Evolutionary conservation across 2,329 filamentous ascomycete species (phyloP).

Genomic region (Pseudopithomyces chartarum): DNA sequence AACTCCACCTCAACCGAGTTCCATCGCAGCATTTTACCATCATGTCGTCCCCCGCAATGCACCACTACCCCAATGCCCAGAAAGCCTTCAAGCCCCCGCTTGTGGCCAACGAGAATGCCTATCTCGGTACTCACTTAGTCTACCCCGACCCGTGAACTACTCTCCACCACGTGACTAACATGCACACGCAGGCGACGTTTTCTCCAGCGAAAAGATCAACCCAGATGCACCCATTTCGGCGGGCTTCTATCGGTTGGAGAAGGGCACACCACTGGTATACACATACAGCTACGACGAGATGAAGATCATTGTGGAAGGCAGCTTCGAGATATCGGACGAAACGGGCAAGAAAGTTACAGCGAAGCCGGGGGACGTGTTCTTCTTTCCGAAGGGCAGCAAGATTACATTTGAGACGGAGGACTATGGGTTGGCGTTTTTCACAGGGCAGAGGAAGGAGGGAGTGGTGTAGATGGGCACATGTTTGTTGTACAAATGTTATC

Average conservation of each 20-base stretch:
- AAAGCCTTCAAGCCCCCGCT: slow-evolving; percentile 66
- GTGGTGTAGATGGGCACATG: slow-evolving; percentile 18
- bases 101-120: slow-evolving; percentile 71
- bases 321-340: slow-evolving; percentile 68
- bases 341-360: slow-evolving; percentile 65
- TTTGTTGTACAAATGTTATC: too few relatives aligned
- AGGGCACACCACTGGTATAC: slow-evolving; percentile 70
- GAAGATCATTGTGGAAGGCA: slow-evolving; percentile 73
- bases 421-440: slow-evolving; percentile 66
- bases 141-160: neutral
- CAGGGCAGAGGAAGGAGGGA: slow-evolving; percentile 45
- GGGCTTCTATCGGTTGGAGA: slow-evolving; percentile 71
- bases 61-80: slow-evolving; percentile 63
- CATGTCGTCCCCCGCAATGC: slow-evolving; percentile 46
- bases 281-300: slow-evolving; percentile 74
- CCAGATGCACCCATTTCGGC: slow-evolving; percentile 64
- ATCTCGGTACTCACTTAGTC: slow-evolving; percentile 52
- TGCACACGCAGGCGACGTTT: neutral
- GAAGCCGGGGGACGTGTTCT: slow-evolving; percentile 68
- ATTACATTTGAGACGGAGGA: slow-evolving; percentile 69
- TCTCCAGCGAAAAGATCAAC: slow-evolving; percentile 57
- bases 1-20: neutral
- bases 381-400: slow-evolving; percentile 68
- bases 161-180: neutral
- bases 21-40: slow-evolving; percentile 4